A percentile compares a stretch with the other conserved stretches of the same genome.
phyloP scores from a whole-genome alignment of 352 stramenopile genomes.

The Pythium coloratum region DNA sequence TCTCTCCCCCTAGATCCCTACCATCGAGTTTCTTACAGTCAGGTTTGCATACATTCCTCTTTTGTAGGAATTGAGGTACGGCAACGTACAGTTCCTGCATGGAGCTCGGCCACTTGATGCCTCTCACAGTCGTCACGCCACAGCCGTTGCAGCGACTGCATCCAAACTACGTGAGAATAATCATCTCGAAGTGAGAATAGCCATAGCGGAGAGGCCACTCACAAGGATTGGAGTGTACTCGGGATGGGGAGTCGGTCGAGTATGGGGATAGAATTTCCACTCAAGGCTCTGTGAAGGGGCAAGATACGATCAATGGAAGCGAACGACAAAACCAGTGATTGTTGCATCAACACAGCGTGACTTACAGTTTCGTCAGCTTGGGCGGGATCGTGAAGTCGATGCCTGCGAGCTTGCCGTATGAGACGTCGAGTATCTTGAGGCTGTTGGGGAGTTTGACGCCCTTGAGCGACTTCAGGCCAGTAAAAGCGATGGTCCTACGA shows the following conservation, averaged over 20 bases:
- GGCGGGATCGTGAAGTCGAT: neutral
- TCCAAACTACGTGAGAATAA: too few relatives aligned
- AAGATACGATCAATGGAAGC: too few relatives aligned
- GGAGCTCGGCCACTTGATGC: neutral
- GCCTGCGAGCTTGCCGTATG: neutral
- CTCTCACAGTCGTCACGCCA: neutral
- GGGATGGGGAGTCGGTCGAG: neutral
- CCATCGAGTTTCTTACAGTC: too few relatives aligned
- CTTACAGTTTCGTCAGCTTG: neutral
- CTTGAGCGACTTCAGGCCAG: neutral
- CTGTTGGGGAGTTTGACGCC: neutral
- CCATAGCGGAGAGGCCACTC: neutral
- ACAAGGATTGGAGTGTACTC: neutral
- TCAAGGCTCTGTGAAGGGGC: neutral
- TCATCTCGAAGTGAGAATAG: too few relatives aligned
- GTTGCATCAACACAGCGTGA: too few relatives aligned
- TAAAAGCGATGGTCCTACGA: neutral
- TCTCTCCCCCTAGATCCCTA: neutral
- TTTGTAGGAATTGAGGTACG: too few relatives aligned
- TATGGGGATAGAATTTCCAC: too few relatives aligned
- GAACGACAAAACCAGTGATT: too few relatives aligned
- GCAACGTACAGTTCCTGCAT: neutral
- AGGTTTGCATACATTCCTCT: too few relatives aligned
- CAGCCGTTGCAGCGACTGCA: neutral
- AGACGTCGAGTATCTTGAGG: neutral